phyloP scores from a whole-genome alignment of 164 flowering plant species.

The Annona cherimola region DNA sequence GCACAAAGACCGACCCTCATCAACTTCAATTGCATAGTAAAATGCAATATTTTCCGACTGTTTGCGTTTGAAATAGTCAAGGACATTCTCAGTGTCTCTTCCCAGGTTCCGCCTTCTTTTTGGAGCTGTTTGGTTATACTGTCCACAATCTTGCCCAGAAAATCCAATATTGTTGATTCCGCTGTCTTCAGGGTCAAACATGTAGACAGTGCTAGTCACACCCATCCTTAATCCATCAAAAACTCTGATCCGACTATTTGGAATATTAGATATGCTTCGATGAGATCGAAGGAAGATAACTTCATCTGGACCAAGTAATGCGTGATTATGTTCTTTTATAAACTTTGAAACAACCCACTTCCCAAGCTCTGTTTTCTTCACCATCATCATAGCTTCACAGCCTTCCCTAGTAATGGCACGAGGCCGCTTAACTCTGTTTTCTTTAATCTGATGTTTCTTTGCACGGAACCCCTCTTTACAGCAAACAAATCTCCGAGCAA shows the following conservation, averaged over 20 bases:
- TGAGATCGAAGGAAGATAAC: slow-evolving; percentile 41
- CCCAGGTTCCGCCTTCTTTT: slow-evolving; percentile 41
- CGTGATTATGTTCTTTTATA: slow-evolving; percentile 72
- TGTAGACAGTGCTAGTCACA: slow-evolving; percentile 75
- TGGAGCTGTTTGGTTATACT: slow-evolving; percentile 58
- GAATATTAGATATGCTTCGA: background rate
- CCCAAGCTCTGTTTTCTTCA: slow-evolving; percentile 42
- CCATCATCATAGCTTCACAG: slow-evolving; percentile 64
- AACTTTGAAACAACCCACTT: slow-evolving; percentile 74
- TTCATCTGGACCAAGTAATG: slow-evolving; percentile 44
- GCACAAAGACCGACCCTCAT: slow-evolving; percentile 33
- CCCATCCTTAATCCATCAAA: slow-evolving; percentile 47
- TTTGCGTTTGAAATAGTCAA: slow-evolving; percentile 54
- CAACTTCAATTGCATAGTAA: slow-evolving; percentile 36
- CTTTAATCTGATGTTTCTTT: slow-evolving; percentile 7
- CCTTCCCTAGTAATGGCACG: slow-evolving; percentile 25
- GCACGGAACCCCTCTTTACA: slow-evolving; percentile 13
- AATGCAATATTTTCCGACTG: slow-evolving; percentile 32
- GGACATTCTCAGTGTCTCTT: slow-evolving; percentile 61
- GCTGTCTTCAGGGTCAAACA: slow-evolving; percentile 63
- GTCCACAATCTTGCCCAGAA: slow-evolving; percentile 74
- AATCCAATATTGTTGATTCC: slow-evolving; percentile 79
- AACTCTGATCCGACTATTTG: background rate
- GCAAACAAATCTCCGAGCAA: slow-evolving; percentile 17
- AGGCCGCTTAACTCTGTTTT: slow-evolving; percentile 11